Percentiles rank a stretch among this genome's conserved stretches.
phyloP scores from a whole-genome alignment of 140 eudicot species.

The Oenanthe javanica region DNA sequence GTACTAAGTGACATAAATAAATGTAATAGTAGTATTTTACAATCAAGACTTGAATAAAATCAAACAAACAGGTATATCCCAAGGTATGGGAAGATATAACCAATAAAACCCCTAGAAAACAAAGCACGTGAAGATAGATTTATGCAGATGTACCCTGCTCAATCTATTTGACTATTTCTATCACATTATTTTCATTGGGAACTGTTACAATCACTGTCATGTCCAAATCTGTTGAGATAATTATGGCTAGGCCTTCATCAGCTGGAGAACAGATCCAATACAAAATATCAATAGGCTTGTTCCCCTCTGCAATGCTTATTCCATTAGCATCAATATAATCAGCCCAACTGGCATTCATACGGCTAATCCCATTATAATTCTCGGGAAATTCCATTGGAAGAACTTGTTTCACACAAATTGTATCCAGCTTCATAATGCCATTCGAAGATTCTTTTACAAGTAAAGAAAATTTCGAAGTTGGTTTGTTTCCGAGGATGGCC shows the following conservation, averaged over 20 bases:
- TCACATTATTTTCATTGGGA: background rate
- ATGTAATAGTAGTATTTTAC: too few relatives aligned
- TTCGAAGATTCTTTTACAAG: background rate
- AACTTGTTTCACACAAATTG: background rate
- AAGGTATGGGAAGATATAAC: too few relatives aligned
- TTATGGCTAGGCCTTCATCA: constrained; percentile 24
- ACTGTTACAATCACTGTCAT: background rate
- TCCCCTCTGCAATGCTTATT: constrained; percentile 15
- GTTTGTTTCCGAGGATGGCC: constrained; percentile 13
- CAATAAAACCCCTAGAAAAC: too few relatives aligned
- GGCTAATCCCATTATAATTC: background rate
- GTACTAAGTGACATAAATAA: too few relatives aligned
- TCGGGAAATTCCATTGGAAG: background rate
- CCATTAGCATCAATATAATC: constrained; percentile 18
- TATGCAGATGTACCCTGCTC: too few relatives aligned
- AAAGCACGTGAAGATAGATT: too few relatives aligned
- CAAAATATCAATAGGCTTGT: constrained; percentile 16
- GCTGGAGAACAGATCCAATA: constrained; percentile 24
- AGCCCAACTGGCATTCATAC: constrained; percentile 17
- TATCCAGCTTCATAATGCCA: background rate
- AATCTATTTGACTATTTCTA: background rate
- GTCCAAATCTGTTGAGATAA: constrained; percentile 13
- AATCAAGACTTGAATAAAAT: too few relatives aligned
- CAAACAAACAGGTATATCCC: too few relatives aligned
- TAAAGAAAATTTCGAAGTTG: background rate